Evolutionary conservation across 345 rosid genomes (phyloP), one percentile per base, ranked within the genome.

Genomic region (Ricinus communis): DNA sequence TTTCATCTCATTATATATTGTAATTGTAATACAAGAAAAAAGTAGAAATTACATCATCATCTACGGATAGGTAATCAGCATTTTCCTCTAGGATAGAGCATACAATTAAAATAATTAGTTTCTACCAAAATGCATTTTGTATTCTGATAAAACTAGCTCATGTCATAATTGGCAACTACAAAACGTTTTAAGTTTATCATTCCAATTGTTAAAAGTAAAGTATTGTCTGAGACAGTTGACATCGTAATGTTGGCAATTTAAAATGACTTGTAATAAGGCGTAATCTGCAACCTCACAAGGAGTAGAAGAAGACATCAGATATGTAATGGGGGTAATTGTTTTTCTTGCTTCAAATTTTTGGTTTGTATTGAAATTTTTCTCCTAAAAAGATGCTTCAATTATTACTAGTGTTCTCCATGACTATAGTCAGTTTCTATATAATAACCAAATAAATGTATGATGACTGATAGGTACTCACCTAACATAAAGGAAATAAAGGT

Each of bases 401-500:
- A 22, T 7, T 27, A 18, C 24, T 5, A 19, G 33, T 66, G 4
- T 33, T 54, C 41, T 22, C 40, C 27, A 24, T 1, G 28, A 46
- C 36, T 68, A 10, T 18, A 57, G 41, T 21, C 22, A 1, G 5
- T 57, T 13, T 73, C 36, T 47, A 2, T 68, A 59, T 51, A 14
- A 58, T 68, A 66, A 67, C 45, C 64, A 53, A 75, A 69, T 38
- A 70, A 76, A 22, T 62, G 24, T 43, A 16, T 70, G 73, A 21
- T 73, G 64, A 72, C 71, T 82, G 74, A 69, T 86, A 89, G 99
- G 91, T 93, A 93, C 71, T 92, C 97, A 0, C 99, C 99, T 47
- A 95, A 92, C 80, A 87, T 90, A 68, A 90, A 85, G 90, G 98
- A 89, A 87, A 89, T 92, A 45, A 88, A 88, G 87, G 93, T 89